phyloP scores from a whole-genome alignment of 192 early-diverging fungal genomes.

The Umbelopsis isabellina region DNA sequence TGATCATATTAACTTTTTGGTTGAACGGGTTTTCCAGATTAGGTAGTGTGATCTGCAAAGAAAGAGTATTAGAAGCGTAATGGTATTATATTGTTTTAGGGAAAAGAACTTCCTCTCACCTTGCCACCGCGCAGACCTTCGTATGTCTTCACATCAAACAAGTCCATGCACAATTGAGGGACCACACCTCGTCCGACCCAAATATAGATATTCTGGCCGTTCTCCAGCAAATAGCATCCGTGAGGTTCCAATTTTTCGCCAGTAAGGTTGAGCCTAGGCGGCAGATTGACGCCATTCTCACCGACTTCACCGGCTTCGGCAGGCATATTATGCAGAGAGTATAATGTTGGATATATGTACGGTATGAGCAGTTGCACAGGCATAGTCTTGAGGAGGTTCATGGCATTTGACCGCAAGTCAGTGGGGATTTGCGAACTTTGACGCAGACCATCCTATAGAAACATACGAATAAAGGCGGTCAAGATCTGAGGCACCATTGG shows the following conservation, averaged over 20 bases:
- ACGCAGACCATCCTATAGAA: slow-evolving; percentile 56
- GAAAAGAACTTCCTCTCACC: slow-evolving; percentile 43
- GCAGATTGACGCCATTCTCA: slow-evolving; percentile 70
- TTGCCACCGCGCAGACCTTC: slow-evolving; percentile 79
- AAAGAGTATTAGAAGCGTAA: neutral
- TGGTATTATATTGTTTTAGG: neutral
- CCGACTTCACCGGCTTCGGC: slow-evolving; percentile 55
- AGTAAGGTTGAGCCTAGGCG: slow-evolving; percentile 76
- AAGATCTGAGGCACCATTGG: neutral
- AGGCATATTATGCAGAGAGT: slow-evolving; percentile 83
- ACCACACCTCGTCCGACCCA: slow-evolving; percentile 85
- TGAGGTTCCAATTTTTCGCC: slow-evolving; percentile 84
- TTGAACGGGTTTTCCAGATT: slow-evolving; percentile 71
- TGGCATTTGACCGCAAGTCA: slow-evolving; percentile 80
- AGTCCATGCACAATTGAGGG: slow-evolving; percentile 70
- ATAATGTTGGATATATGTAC: slow-evolving; percentile 78
- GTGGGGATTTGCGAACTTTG: slow-evolving; percentile 70
- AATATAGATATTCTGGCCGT: slow-evolving; percentile 81
- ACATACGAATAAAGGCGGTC: slow-evolving; percentile 4
- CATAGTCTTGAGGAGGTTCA: slow-evolving; percentile 81
- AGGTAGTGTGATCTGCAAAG: slow-evolving; percentile 65
- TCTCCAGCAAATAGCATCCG: slow-evolving; percentile 87
- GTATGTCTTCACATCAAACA: slow-evolving; percentile 80
- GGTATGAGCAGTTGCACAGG: slow-evolving; percentile 76
- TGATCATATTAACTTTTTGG: slow-evolving; percentile 71